A percentile compares a stretch with the other conserved stretches of the same genome.
phyloP scores from a whole-genome alignment of 2,329 filamentous ascomycete genomes.

The Fusarium xyrophilum region DNA sequence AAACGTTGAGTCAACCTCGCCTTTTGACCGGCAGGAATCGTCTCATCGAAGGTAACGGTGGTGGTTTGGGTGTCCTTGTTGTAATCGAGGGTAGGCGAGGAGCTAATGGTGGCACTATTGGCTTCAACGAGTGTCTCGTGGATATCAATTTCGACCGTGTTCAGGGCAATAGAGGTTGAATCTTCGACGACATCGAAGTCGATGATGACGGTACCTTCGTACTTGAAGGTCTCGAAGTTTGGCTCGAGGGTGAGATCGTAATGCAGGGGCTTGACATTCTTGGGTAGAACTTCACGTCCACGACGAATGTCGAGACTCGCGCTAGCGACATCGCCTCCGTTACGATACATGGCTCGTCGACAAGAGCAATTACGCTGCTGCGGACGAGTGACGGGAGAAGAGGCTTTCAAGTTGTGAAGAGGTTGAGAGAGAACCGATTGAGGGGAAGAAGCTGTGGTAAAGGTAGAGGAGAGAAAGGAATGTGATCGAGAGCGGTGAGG shows the following conservation, averaged over 20 bases:
- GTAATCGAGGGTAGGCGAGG: conserved; percentile 64
- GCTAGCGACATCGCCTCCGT: conserved; percentile 35
- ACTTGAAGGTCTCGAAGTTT: conserved; percentile 86
- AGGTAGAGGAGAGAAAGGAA: conserved; percentile 6
- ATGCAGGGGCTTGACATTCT: conserved; percentile 89
- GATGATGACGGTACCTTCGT: conserved; percentile 82
- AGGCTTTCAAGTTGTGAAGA: not conserved
- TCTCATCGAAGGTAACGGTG: conserved; percentile 78
- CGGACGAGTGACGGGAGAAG: conserved; percentile 21
- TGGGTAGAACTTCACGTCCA: conserved; percentile 81
- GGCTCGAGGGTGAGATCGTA: conserved; percentile 93
- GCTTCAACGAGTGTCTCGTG: conserved; percentile 62
- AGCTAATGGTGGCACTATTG: conserved; percentile 56
- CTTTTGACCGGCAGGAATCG: conserved; percentile 76
- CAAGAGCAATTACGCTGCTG: conserved; percentile 42
- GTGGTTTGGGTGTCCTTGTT: conserved; percentile 82
- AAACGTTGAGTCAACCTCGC: conserved; percentile 70
- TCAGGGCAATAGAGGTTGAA: conserved; percentile 83
- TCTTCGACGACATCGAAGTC: conserved; percentile 88
- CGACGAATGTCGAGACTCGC: conserved; percentile 41
- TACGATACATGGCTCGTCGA: conserved; percentile 43
- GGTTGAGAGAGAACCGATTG: not conserved
- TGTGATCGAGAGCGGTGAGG: not conserved
- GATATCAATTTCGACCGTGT: conserved; percentile 86
- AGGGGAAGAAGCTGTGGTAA: not conserved